Evolutionary conservation across 2,329 filamentous ascomycete species (phyloP).

Genomic region (Colletotrichum euphorbiae): DNA sequence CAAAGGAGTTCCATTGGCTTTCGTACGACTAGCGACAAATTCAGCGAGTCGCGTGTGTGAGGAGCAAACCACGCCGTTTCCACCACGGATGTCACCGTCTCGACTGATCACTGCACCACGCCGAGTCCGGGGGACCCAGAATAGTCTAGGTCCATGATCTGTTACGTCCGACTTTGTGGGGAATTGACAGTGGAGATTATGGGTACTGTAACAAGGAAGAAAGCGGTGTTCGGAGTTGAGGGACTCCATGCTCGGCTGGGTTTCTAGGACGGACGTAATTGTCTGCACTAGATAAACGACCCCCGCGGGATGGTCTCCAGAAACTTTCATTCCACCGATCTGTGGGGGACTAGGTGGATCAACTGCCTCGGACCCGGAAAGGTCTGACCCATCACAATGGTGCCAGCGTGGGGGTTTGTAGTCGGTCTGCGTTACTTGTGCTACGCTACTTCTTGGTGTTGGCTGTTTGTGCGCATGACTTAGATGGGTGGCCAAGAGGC

Average conservation of each 20-base stretch:
- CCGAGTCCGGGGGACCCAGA: conserved; percentile 7
- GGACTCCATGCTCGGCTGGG: conserved; percentile 4
- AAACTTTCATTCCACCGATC: conserved; percentile 11
- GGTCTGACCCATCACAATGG: neutral
- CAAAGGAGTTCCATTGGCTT: neutral
- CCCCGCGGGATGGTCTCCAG: conserved; percentile 22
- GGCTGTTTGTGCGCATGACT: conserved; percentile 18
- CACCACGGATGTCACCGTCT: conserved; percentile 33
- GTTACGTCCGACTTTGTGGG: conserved; percentile 26
- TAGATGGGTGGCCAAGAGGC: conserved; percentile 6
- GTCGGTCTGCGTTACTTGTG: conserved; percentile 6
- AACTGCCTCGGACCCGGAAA: conserved; percentile 11
- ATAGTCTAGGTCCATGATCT: conserved; percentile 27
- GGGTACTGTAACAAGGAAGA: conserved; percentile 12
- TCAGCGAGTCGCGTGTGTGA: conserved; percentile 27
- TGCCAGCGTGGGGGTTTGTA: conserved; percentile 32
- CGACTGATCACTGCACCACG: conserved; percentile 28
- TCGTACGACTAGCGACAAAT: conserved; percentile 21
- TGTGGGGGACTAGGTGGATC: conserved; percentile 28
- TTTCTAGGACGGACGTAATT: neutral
- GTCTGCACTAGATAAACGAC: conserved; percentile 6
- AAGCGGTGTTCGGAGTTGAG: conserved; percentile 4
- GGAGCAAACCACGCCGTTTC: conserved; percentile 26
- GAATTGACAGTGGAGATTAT: conserved; percentile 35
- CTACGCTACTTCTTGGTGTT: neutral